Percentiles rank a stretch among this genome's conserved stretches.
Conservation (phyloP, 2,329 filamentous ascomycete species). For the Aspergillus aculeatinus region DNA sequence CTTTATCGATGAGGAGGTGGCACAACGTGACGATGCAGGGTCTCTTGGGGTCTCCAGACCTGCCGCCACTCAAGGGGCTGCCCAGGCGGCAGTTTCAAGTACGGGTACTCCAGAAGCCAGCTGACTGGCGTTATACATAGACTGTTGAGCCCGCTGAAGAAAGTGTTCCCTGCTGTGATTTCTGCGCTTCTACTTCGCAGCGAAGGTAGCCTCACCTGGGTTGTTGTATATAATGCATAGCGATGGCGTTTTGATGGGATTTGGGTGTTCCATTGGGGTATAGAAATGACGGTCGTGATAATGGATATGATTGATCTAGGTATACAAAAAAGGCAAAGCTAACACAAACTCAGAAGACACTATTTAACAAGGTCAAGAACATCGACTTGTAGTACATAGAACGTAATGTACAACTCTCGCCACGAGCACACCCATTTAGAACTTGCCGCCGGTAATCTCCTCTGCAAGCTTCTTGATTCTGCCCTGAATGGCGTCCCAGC, state of each 20-base stretch:
- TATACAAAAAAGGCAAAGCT: slow-evolving; percentile 17
- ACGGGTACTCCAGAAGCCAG: slow-evolving; percentile 1
- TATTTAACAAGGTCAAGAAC: slow-evolving; percentile 10
- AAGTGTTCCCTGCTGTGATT: not conserved
- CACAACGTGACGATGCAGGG: slow-evolving; percentile 28
- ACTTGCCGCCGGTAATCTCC: slow-evolving; percentile 66
- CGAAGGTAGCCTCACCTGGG: not conserved
- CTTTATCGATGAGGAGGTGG: slow-evolving; percentile 74
- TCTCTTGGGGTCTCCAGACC: slow-evolving; percentile 22
- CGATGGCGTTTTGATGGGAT: slow-evolving; percentile 15
- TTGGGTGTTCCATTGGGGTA: not conserved
- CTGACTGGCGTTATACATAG: not conserved
- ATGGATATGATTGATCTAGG: slow-evolving; percentile 11
- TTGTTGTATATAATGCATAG: slow-evolving; percentile 7
- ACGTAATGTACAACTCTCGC: slow-evolving; percentile 25
- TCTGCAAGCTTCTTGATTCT: slow-evolving; percentile 65
- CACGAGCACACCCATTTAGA: slow-evolving; percentile 32
- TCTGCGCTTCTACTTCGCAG: not conserved
- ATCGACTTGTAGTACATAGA: slow-evolving; percentile 1
- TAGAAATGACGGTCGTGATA: not conserved
- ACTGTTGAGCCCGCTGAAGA: not conserved
- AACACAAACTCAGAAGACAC: slow-evolving; percentile 6
- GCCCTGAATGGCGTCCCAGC: slow-evolving; percentile 51
- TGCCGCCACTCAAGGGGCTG: slow-evolving; percentile 29
- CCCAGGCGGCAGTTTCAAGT: slow-evolving; percentile 26